Base-by-base conservation (phyloP, 1,284 basidiomycete genomes). In the Naganishia sp. region DNA sequence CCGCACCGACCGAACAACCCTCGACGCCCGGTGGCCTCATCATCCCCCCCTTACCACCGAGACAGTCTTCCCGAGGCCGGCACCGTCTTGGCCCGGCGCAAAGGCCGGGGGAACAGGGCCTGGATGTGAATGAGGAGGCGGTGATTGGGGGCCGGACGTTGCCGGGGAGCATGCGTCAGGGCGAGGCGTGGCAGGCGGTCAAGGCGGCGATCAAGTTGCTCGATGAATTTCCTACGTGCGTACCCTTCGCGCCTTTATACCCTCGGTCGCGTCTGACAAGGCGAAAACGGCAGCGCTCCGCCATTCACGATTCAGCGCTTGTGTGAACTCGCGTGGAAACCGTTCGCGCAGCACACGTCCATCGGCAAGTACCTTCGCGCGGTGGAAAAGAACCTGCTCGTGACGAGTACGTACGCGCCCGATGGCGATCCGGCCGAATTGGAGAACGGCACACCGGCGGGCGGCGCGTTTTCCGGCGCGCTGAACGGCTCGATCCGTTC, bases 271-370 rank as follows among this genome's bases (percentile, higher is more conserved):
- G n/a, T n/a, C n/a, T n/a, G n/a, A n/a, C n/a, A n/a, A n/a, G n/a
- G n/a, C n/a, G n/a, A n/a, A n/a, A n/a, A n/a, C n/a, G n/a, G n/a
- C n/a, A 86, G 85, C 57, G 86, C 85, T 63, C 85, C 91, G 0
- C 94, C 94, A 3, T 97, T 96, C 79, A 95, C 94, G 4, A 88
- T 96, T 60, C 94, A 97, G 78, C 87, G 94, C 43, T 79, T 96
- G 18, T 91, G 90, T 72, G 93, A 96, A 75, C 85, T 97, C n/a
- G 86, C 88, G 52, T 71, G 88, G 7, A 78, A 84, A 41, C 92
- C 93, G 2, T 83, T 83, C 68, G 80, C 83, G 56, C 84, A 90
- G 70, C 94, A 96, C 82, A 87, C 83, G 47, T 84, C 85, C 31
- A 80, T 92, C 6, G 91, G 93, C 53, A 96, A 96, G 80, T 96